Evolutionary conservation across 2,329 filamentous ascomycete genomes (phyloP).

Genomic region (Exophiala mesophila): DNA sequence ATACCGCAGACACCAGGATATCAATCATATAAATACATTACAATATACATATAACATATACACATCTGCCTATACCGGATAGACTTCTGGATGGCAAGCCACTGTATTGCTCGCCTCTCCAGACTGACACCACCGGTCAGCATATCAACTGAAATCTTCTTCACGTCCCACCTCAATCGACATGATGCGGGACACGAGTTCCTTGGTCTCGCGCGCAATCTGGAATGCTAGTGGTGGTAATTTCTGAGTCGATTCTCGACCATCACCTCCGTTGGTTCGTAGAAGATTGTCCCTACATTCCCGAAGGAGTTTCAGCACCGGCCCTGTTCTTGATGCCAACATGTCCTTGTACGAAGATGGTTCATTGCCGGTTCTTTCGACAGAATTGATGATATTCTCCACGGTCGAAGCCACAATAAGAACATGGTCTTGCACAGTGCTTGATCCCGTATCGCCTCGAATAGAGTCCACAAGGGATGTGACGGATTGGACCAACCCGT

Average conservation of each 20-base stretch:
- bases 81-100: neutral
- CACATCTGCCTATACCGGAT: constrained; percentile 2
- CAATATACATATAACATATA: too few species aligned
- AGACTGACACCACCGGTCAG: neutral
- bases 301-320: constrained; percentile 47
- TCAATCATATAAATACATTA: too few species aligned
- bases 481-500: constrained; percentile 71
- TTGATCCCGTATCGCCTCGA: constrained; percentile 58
- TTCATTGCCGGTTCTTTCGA: constrained; percentile 51
- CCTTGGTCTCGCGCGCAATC: constrained; percentile 76
- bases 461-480: constrained; percentile 73
- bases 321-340: constrained; percentile 42
- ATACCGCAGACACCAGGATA: too few species aligned
- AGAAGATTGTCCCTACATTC: constrained; percentile 62
- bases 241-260: constrained; percentile 59
- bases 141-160: constrained; percentile 31
- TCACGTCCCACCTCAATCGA: constrained; percentile 29
- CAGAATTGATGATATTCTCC: constrained; percentile 63
- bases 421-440: constrained; percentile 65
- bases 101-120: neutral
- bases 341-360: constrained; percentile 37
- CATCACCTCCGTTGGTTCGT: constrained; percentile 52
- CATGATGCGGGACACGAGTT: constrained; percentile 54
- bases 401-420: constrained; percentile 66
- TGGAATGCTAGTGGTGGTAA: constrained; percentile 83